A percentile compares a stretch with the other conserved stretches of the same genome.
Conservation (phyloP, 2,329 filamentous ascomycete genomes). For the Botryotinia narcissicola region DNA sequence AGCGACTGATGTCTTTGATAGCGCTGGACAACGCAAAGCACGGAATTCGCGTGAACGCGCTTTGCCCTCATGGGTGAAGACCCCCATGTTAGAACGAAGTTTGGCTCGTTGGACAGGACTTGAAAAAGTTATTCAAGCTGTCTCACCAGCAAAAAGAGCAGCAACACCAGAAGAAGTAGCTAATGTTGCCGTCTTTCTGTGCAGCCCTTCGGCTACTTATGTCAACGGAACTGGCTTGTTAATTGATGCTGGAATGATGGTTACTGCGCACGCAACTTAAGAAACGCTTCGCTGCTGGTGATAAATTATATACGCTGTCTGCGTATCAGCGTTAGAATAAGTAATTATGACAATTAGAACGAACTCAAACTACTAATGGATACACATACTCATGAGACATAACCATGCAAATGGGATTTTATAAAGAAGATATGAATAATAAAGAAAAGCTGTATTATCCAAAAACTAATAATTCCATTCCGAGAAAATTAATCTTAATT, state of each 20-base stretch:
- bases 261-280: background rate
- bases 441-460: too few species aligned
- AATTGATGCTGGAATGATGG: constrained; percentile 21
- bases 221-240: constrained; percentile 23
- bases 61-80: constrained; percentile 24
- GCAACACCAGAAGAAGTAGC: constrained; percentile 27
- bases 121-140: background rate
- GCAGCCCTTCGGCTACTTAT: constrained; percentile 24
- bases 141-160: constrained; percentile 4
- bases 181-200: constrained; percentile 24
- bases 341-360: background rate
- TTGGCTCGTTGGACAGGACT: background rate
- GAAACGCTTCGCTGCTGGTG: background rate
- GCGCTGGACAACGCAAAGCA: background rate
- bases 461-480: too few species aligned
- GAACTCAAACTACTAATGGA: background rate
- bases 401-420: too few species aligned
- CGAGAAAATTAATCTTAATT: too few species aligned
- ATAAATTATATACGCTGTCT: background rate
- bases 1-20: background rate
- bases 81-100: constrained; percentile 21
- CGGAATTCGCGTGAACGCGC: background rate
- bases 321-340: background rate
- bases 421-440: too few species aligned
- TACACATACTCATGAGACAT: too few species aligned